phyloP scores from a whole-genome alignment of 2,329 filamentous ascomycete species.

The Calonectria pteridis region DNA sequence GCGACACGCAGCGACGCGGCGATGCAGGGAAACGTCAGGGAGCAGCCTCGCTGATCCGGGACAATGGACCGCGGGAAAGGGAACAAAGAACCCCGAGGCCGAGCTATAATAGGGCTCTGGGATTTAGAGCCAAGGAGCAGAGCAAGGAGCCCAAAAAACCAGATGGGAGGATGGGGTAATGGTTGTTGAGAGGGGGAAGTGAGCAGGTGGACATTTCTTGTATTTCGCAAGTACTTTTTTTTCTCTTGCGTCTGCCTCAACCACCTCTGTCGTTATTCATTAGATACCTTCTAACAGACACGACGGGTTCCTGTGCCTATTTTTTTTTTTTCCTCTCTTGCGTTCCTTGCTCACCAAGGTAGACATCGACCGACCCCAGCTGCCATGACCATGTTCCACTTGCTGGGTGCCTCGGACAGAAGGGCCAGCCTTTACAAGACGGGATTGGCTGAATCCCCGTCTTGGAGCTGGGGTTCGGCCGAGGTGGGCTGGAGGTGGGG shows the following conservation, averaged over 20 bases:
- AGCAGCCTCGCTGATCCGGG: slow-evolving; percentile 30
- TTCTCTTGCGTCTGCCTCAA: not conserved
- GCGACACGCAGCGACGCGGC: slow-evolving; percentile 13
- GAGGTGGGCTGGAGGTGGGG: slow-evolving; percentile 21
- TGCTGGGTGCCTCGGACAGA: slow-evolving; percentile 25
- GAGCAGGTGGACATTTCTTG: slow-evolving; percentile 3
- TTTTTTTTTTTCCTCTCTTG: not conserved
- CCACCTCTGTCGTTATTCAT: not conserved
- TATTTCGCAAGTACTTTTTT: not conserved
- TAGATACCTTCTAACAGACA: not conserved
- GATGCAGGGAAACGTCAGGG: slow-evolving; percentile 25
- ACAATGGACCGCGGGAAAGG: slow-evolving; percentile 28
- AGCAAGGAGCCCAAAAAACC: not conserved
- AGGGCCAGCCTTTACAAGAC: slow-evolving; percentile 6
- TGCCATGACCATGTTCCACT: slow-evolving; percentile 20
- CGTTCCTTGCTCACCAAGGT: not conserved
- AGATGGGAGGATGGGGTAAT: slow-evolving; percentile 6
- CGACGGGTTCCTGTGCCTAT: not conserved
- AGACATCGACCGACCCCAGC: slow-evolving; percentile 3
- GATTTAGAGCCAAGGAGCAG: not conserved
- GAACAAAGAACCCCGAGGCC: slow-evolving; percentile 23
- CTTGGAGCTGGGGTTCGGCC: slow-evolving; percentile 24
- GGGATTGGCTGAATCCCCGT: slow-evolving; percentile 11
- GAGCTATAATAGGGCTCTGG: slow-evolving; percentile 16
- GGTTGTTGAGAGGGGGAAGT: not conserved